These are phyloP conservation scores for Nowakowskiella sp. DNA, from an alignment of 192 early-diverging fungal genomes.

Conservation along the genomic window DNA sequence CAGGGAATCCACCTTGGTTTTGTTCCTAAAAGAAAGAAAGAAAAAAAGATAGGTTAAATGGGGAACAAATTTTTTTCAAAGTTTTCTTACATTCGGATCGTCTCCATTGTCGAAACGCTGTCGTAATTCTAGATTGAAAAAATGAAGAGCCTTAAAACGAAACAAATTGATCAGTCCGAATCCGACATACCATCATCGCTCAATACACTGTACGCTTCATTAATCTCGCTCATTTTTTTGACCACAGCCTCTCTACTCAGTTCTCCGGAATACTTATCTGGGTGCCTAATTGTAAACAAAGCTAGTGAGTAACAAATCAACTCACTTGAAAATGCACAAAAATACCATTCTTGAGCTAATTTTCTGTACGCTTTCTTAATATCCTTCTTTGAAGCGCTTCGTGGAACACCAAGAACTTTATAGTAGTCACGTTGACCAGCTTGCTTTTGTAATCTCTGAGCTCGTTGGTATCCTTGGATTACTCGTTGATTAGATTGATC, in stretches of 20 bases:
- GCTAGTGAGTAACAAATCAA: background rate
- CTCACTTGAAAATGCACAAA: background rate
- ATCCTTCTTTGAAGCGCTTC: constrained; percentile 62
- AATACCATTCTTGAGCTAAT: constrained; percentile 78
- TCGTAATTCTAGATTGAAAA: constrained; percentile 7
- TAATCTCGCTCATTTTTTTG: constrained; percentile 87
- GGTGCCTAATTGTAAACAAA: constrained; percentile 18
- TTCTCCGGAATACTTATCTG: constrained; percentile 60
- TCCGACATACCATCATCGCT: constrained; percentile 31
- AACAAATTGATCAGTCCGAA: background rate
- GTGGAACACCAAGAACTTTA: constrained; percentile 80
- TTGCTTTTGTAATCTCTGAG: constrained; percentile 51
- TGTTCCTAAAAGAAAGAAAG: too few species aligned
- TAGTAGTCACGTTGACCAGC: constrained; percentile 80
- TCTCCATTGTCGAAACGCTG: constrained; percentile 39
- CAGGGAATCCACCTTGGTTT: too few species aligned
- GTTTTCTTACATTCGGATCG: constrained; percentile 51
- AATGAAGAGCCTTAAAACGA: constrained; percentile 1
- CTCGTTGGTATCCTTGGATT: constrained; percentile 49
- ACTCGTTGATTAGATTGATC: constrained; percentile 48
- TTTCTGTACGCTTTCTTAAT: constrained; percentile 92
- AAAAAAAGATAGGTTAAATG: too few species aligned
- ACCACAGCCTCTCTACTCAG: constrained; percentile 66
- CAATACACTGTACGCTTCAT: constrained; percentile 83
- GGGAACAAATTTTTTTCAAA: too few species aligned